Evolutionary conservation across 305 asterid genomes (phyloP).

Genomic region (Rubia tinctorum): DNA sequence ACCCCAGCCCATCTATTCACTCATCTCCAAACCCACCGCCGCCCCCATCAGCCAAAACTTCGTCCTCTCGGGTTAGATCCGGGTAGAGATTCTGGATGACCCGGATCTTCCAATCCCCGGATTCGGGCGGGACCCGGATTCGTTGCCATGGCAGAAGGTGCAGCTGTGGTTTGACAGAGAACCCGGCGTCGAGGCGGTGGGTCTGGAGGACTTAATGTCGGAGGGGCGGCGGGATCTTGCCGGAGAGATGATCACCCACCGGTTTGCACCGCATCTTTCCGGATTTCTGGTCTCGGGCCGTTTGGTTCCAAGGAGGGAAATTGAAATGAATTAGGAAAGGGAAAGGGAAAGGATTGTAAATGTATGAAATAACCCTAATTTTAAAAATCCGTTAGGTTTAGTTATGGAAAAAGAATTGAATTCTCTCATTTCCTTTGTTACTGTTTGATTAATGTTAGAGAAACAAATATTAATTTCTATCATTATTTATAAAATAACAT

Average conservation of each 20-base stretch:
- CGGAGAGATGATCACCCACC: constrained; percentile 94
- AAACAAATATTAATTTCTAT: too few species aligned
- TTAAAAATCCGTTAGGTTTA: too few species aligned
- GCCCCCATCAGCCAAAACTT: background rate
- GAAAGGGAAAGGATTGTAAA: too few species aligned
- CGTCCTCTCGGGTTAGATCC: constrained; percentile 69
- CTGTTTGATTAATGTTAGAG: too few species aligned
- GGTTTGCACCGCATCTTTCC: constrained; percentile 68
- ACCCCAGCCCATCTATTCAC: constrained; percentile 67
- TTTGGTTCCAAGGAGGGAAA: too few species aligned
- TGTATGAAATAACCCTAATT: too few species aligned
- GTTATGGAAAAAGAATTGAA: too few species aligned
- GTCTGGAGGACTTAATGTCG: constrained; percentile 82
- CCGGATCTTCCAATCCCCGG: constrained; percentile 57
- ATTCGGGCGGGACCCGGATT: constrained; percentile 64
- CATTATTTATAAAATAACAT: too few species aligned
- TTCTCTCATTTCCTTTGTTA: too few species aligned
- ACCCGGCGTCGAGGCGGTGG: constrained; percentile 26
- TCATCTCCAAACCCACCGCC: constrained; percentile 24
- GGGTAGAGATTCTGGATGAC: constrained; percentile 90
- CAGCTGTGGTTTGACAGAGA: constrained; percentile 31
- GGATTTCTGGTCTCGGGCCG: constrained; percentile 65
- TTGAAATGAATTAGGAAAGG: too few species aligned
- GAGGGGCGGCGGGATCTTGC: constrained; percentile 92
- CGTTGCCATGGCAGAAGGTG: constrained; percentile 85